Percentiles rank a stretch among this genome's conserved stretches.
Conservation (phyloP, 2,329 filamentous ascomycete genomes). For the Colletotrichum chlorophyti region DNA sequence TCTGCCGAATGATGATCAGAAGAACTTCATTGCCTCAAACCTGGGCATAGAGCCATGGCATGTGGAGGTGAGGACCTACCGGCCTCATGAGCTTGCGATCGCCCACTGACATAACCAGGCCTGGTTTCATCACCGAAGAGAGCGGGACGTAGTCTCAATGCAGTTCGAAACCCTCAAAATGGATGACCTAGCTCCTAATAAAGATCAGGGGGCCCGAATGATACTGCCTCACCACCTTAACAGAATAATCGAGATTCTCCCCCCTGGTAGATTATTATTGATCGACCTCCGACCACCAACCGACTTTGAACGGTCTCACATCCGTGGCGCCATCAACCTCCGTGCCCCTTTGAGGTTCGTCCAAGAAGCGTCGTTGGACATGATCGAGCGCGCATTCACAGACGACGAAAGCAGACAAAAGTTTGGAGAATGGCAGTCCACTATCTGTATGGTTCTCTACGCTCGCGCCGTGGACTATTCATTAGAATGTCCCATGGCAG, state of each 20-base stretch:
- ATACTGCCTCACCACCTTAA: slow-evolving; percentile 59
- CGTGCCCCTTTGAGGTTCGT: slow-evolving; percentile 58
- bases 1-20: slow-evolving; percentile 55
- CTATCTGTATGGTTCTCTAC: slow-evolving; percentile 60
- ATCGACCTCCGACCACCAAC: slow-evolving; percentile 56
- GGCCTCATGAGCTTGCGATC: too few species aligned
- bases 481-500: slow-evolving; percentile 58
- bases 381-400: slow-evolving; percentile 56
- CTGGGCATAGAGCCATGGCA: slow-evolving; percentile 58
- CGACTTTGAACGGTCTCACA: slow-evolving; percentile 58
- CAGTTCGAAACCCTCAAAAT: slow-evolving; percentile 53
- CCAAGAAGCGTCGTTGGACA: slow-evolving; percentile 53
- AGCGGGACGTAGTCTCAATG: slow-evolving; percentile 53
- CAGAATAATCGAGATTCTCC: slow-evolving; percentile 56
- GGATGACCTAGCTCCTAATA: slow-evolving; percentile 40
- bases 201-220: slow-evolving; percentile 48
- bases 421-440: slow-evolving; percentile 54
- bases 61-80: slow-evolving; percentile 48
- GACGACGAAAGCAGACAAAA: slow-evolving; percentile 54
- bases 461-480: slow-evolving; percentile 55
- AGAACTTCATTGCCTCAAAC: slow-evolving; percentile 61
- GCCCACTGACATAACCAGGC: slow-evolving; percentile 37
- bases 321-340: slow-evolving; percentile 59
- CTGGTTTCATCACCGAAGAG: slow-evolving; percentile 62
- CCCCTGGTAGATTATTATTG: slow-evolving; percentile 51